Evolutionary conservation across 176 grass and related monocot genomes (phyloP).

Genomic region (Urochloa ruziziensis): DNA sequence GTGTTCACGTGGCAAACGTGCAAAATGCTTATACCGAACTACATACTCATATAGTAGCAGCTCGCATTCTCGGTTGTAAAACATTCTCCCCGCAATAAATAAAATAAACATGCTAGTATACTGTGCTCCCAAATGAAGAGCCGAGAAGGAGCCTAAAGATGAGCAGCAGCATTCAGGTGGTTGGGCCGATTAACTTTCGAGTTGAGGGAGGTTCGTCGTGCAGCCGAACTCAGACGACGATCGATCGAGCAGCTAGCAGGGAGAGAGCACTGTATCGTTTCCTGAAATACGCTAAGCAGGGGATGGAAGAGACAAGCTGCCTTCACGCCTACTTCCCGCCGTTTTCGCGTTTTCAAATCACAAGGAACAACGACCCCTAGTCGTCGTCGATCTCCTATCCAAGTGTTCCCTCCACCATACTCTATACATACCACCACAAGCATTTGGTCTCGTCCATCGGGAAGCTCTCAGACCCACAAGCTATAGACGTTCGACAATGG

Average conservation of each 20-base stretch:
- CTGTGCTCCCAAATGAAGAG: not conserved
- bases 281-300: not conserved
- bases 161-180: not conserved
- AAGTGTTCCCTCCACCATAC: not conserved
- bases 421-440: not conserved
- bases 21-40: not conserved
- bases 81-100: not conserved
- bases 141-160: not conserved
- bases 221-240: no score
- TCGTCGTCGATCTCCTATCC: no score
- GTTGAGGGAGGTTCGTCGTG: not conserved
- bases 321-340: conserved; percentile 4
- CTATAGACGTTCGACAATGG: conserved; percentile 9
- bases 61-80: not conserved
- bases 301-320: not conserved
- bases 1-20: conserved; percentile 19
- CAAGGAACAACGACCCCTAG: no score
- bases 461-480: not conserved
- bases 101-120: not conserved
- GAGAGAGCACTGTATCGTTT: not conserved
- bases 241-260: not conserved
- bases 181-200: conserved; percentile 27
- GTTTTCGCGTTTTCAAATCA: conserved; percentile 33
- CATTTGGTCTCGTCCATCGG: not conserved
- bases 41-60: not conserved